phyloP scores from a whole-genome alignment of 1,284 basidiomycete genomes.

The Cryptococcus amylolentus region DNA sequence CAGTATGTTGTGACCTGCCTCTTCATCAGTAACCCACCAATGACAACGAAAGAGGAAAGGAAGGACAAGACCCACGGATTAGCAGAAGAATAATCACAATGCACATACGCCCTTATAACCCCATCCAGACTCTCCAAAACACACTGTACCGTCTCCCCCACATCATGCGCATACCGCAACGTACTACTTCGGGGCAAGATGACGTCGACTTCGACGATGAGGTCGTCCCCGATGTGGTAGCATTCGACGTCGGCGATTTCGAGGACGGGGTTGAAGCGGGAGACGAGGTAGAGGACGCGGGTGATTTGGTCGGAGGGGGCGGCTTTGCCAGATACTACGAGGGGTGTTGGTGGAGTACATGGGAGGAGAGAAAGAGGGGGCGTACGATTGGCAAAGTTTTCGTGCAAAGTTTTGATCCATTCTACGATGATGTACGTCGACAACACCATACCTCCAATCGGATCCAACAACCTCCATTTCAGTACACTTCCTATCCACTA shows the following conservation, averaged over 20 bases:
- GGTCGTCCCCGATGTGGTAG: slow-evolving; percentile 52
- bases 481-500: slow-evolving; percentile 44
- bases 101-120: slow-evolving; percentile 52
- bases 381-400: slow-evolving; percentile 51
- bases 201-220: slow-evolving; percentile 52
- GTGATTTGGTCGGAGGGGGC: slow-evolving; percentile 42
- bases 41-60: too few relatives aligned
- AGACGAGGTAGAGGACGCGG: slow-evolving; percentile 53
- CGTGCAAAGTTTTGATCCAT: slow-evolving; percentile 49
- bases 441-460: slow-evolving; percentile 52
- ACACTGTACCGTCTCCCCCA: slow-evolving; percentile 51
- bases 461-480: slow-evolving; percentile 48
- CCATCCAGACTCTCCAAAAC: slow-evolving; percentile 43
- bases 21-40: too few relatives aligned
- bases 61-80: slow-evolving; percentile 33
- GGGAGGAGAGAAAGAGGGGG: background rate
- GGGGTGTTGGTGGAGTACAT: background rate
- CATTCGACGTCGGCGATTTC: slow-evolving; percentile 48
- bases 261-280: slow-evolving; percentile 48
- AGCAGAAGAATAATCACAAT: slow-evolving; percentile 43
- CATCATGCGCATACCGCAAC: slow-evolving; percentile 51
- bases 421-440: slow-evolving; percentile 52
- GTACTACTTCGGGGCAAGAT: slow-evolving; percentile 50
- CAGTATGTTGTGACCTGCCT: slow-evolving; percentile 17
- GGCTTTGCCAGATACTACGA: slow-evolving; percentile 37